Evolutionary conservation across 306 rosid species (phyloP).

Genomic region (Castanea sativa): DNA sequence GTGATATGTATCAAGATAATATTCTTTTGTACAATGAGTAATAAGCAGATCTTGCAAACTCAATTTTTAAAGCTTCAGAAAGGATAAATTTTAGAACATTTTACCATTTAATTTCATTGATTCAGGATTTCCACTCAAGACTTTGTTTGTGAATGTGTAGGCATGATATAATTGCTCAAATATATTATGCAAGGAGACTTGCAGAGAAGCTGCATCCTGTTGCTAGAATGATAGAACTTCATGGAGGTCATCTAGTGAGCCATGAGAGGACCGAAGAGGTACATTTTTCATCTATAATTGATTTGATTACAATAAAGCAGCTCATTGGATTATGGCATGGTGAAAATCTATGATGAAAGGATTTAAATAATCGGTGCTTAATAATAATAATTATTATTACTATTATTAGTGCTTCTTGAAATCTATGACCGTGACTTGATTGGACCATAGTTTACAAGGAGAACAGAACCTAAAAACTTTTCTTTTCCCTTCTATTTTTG

Average conservation of each 20-base stretch:
- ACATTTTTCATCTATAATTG: conserved; percentile 1
- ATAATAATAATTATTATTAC: no score
- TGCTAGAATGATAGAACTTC: conserved; percentile 93
- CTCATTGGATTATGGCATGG: not conserved
- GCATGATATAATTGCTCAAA: conserved; percentile 89
- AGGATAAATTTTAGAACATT: not conserved
- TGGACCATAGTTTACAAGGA: conserved; percentile 3
- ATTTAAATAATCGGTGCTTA: not conserved
- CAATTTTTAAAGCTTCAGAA: not conserved
- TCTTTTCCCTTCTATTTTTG: conserved; percentile 36
- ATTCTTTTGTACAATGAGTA: not conserved
- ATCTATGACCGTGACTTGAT: not conserved
- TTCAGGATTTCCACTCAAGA: conserved; percentile 17
- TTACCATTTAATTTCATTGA: not conserved
- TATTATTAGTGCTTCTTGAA: not conserved
- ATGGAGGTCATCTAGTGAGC: conserved; percentile 94
- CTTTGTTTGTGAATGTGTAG: conserved; percentile 34
- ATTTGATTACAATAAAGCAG: not conserved
- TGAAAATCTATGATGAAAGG: not conserved
- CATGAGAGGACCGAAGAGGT: conserved; percentile 93
- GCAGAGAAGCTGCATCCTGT: conserved; percentile 76
- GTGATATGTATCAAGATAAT: not conserved
- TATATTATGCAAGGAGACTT: conserved; percentile 69
- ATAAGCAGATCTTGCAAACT: not conserved
- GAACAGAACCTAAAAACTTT: conserved; percentile 14